Evolutionary conservation across 805 yeast genomes (phyloP), one percentile per base, ranked within the genome.

Genomic region (Barnettozyma vustinii): DNA sequence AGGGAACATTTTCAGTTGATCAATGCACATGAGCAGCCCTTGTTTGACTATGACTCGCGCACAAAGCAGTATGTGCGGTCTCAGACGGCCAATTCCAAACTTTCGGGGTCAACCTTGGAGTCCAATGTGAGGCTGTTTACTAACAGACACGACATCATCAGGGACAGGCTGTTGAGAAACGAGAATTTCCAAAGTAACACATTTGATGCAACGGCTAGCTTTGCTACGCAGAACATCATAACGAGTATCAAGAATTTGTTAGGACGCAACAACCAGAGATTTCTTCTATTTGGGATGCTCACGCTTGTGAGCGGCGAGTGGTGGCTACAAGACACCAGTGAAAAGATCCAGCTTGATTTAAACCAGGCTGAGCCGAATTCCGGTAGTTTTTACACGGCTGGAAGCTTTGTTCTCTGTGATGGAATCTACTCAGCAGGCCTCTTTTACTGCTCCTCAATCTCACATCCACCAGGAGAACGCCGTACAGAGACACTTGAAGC

Each of bases 391-490:
- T 83, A 79, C 58, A 75, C 73, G 21, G 79, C 83, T 3, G 98
- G 99, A 2, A 81, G 84, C 71, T 81, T 84, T 56, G 79, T 88
- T 0, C 67, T 92, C 2, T 84, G 86, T 46, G 96, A 89, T 60
- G 99, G 99, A 16, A 80, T 87, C 16, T 88, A 89, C 61, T 81
- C 83, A 3, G 77, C 80, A 16, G 73, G 73, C 25, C 81, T 76
- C 43, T 90, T 94, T 61, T 81, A 84, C 55, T 95, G 85, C 1
- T 75, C 85, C 26, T 76, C 84, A 5, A 74, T 94, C 45, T 84
- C 86, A 3, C 96, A 89, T 51, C 98, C 99, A 3, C 90, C 94
- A 0, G 84, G 89, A 3, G 99, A 94, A 62, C 72, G 77, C 53
- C 73, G 97, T 50, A 81, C 75, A 9, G 65, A 61, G 0, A 74